A percentile compares a stretch with the other conserved stretches of the same genome.
Evolutionary conservation across 2,329 filamentous ascomycete species (phyloP).

Genomic region (Venturia effusa): DNA sequence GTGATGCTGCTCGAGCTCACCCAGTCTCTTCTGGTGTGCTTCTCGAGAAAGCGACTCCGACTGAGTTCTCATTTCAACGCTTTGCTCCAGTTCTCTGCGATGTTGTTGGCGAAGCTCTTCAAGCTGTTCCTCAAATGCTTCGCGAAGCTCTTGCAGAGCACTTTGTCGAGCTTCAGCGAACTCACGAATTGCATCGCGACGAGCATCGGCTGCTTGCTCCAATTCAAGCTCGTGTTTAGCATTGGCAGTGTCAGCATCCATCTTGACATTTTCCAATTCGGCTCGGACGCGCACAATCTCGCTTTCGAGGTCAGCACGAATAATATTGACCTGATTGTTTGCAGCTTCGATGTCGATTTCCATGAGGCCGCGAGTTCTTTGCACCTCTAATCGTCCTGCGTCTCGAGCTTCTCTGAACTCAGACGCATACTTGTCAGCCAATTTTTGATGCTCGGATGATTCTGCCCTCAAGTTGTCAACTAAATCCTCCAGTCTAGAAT

Average conservation of each 20-base stretch:
- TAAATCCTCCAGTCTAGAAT: constrained; percentile 54
- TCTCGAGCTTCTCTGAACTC: constrained; percentile 80
- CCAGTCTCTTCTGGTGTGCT: constrained; percentile 12
- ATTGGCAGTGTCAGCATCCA: constrained; percentile 72
- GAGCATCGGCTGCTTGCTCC: constrained; percentile 65
- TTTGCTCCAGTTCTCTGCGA: constrained; percentile 21
- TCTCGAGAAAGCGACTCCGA: constrained; percentile 9
- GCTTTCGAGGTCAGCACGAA: constrained; percentile 71
- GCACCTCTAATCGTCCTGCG: constrained; percentile 66
- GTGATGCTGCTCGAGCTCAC: constrained; percentile 37
- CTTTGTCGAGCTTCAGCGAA: constrained; percentile 41
- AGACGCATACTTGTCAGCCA: constrained; percentile 58
- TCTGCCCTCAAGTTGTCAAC: constrained; percentile 47
- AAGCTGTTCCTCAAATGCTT: constrained; percentile 25
- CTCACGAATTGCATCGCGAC: constrained; percentile 47
- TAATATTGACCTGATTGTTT: constrained; percentile 74
- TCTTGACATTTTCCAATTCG: constrained; percentile 65
- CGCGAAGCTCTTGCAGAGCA: constrained; percentile 43
- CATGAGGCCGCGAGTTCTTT: constrained; percentile 67
- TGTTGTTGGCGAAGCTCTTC: constrained; percentile 61
- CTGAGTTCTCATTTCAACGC: constrained; percentile 7
- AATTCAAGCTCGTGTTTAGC: constrained; percentile 75
- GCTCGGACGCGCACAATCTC: constrained; percentile 61
- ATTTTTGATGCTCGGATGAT: constrained; percentile 61
- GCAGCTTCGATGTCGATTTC: constrained; percentile 74